These are phyloP conservation scores for Penicillium sp. DNA, from an alignment of 2,329 filamentous ascomycete genomes.

Conservation along the genomic window DNA sequence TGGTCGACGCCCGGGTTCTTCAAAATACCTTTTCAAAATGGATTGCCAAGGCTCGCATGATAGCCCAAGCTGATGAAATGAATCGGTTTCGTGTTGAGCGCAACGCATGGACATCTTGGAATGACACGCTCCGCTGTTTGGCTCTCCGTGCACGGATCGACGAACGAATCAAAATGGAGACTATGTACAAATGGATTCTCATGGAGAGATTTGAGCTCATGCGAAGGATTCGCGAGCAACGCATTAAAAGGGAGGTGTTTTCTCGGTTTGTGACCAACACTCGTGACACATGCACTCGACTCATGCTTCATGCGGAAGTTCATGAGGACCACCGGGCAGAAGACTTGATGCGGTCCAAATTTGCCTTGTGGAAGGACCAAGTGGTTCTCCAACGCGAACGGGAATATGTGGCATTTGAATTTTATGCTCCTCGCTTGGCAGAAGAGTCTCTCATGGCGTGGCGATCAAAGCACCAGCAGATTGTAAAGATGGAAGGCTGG, in stretches of 20 bases:
- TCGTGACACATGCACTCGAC: constrained; percentile 32
- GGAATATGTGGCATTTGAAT: constrained; percentile 40
- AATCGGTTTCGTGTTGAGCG: constrained; percentile 50
- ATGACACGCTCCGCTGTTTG: constrained; percentile 53
- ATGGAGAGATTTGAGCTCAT: constrained; percentile 42
- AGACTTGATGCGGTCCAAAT: constrained; percentile 32
- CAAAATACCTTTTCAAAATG: constrained; percentile 47
- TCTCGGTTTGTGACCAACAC: constrained; percentile 38
- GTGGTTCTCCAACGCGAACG: constrained; percentile 37
- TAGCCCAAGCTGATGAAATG: constrained; percentile 46
- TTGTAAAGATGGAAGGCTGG: constrained; percentile 48
- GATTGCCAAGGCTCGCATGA: constrained; percentile 43
- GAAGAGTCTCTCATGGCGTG: constrained; percentile 39
- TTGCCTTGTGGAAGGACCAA: constrained; percentile 36
- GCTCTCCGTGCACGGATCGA: constrained; percentile 50
- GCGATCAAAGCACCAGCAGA: constrained; percentile 37
- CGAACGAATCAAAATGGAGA: constrained; percentile 51
- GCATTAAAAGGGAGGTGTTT: constrained; percentile 37
- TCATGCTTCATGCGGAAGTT: constrained; percentile 35
- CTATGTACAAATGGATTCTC: constrained; percentile 58
- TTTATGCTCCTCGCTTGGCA: constrained; percentile 39
- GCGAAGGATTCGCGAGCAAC: constrained; percentile 37
- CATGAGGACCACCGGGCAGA: constrained; percentile 31
- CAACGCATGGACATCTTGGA: constrained; percentile 58
- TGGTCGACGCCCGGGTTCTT: constrained; percentile 44